These are phyloP conservation scores for Colletotrichum sp. DNA, from an alignment of 2,329 filamentous ascomycete genomes.

Conservation along the genomic window DNA sequence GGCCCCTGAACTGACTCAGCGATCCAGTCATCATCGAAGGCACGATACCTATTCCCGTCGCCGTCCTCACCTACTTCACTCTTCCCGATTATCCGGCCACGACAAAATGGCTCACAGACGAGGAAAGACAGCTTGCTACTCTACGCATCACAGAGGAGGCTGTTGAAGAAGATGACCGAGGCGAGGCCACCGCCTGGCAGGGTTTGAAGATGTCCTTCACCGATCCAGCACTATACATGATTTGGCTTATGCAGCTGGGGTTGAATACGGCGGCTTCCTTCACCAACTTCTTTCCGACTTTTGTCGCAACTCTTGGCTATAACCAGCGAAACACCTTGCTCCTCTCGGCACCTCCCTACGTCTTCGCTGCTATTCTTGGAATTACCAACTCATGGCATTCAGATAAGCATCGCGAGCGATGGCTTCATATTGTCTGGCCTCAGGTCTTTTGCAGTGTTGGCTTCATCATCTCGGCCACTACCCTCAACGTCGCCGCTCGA, in stretches of 20 bases:
- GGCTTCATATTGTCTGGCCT: constrained; percentile 47
- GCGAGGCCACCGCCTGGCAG: not conserved
- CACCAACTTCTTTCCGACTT: not conserved
- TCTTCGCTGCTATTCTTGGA: constrained; percentile 24
- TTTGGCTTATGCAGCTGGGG: constrained; percentile 6
- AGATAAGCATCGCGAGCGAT: constrained; percentile 49
- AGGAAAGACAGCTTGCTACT: constrained; percentile 41
- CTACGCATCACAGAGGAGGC: not conserved
- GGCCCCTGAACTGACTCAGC: not conserved
- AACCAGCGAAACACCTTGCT: constrained; percentile 10
- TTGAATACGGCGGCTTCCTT: not conserved
- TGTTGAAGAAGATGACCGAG: not conserved
- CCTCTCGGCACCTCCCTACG: constrained; percentile 20
- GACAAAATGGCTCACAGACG: constrained; percentile 35
- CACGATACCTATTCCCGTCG: constrained; percentile 16
- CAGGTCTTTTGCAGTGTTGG: constrained; percentile 39
- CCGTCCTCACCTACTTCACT: constrained; percentile 2
- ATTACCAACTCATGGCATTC: constrained; percentile 35
- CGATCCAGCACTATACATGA: constrained; percentile 1
- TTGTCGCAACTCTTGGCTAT: not conserved
- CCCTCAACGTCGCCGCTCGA: not conserved
- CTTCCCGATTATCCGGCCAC: constrained; percentile 33
- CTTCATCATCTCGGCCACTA: constrained; percentile 2
- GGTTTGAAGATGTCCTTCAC: not conserved
- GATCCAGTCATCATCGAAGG: not conserved